phyloP scores from a whole-genome alignment of 352 stramenopile species.

The Phytophthora palmivora region DNA sequence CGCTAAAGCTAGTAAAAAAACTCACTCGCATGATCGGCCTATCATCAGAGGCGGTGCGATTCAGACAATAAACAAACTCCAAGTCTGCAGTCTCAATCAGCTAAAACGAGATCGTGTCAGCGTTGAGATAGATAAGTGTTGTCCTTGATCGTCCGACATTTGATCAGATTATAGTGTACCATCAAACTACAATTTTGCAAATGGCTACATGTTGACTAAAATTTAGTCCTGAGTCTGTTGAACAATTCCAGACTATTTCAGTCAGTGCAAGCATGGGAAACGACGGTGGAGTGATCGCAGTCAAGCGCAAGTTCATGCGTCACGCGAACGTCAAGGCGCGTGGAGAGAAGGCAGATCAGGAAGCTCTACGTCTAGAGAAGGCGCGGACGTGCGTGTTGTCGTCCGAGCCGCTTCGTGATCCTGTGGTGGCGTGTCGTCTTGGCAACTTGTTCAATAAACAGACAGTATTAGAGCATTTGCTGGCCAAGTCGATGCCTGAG shows the following conservation, averaged over 20 bases:
- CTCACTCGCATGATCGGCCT: no score
- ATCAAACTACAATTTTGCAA: no score
- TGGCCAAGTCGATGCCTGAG: constrained; percentile 80
- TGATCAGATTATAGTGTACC: no score
- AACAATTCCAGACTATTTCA: background rate
- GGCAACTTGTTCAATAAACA: constrained; percentile 95
- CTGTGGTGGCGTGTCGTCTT: constrained; percentile 88
- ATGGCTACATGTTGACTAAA: background rate
- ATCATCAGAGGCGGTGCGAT: no score
- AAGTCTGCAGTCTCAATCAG: no score
- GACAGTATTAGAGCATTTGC: constrained; percentile 78
- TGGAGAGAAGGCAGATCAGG: constrained; percentile 70
- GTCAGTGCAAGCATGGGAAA: constrained; percentile 88
- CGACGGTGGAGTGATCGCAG: constrained; percentile 93
- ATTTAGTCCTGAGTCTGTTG: background rate
- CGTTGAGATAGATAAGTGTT: no score
- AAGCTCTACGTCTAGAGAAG: constrained; percentile 63
- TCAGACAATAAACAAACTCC: no score
- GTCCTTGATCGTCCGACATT: no score
- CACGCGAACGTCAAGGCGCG: constrained; percentile 81
- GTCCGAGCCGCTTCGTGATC: constrained; percentile 78
- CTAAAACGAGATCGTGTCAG: no score
- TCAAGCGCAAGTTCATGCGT: constrained; percentile 95
- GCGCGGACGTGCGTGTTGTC: constrained; percentile 85
- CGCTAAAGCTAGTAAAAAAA: no score